phyloP scores from a whole-genome alignment of 495 filamentous ascomycete species.

The Daldinia childiae region DNA sequence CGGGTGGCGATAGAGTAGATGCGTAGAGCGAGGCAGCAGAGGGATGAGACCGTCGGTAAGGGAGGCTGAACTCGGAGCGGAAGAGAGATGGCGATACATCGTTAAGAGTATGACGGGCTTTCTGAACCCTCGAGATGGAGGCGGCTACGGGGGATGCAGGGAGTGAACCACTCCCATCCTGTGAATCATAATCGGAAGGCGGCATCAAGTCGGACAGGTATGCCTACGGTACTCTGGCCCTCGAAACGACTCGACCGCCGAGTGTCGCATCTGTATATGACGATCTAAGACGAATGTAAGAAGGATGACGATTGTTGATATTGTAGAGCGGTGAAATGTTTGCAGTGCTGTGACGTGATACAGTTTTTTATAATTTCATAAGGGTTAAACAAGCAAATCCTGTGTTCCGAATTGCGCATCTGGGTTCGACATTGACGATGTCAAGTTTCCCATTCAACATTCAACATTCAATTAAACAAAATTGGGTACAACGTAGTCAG shows the following conservation, averaged over 20 bases:
- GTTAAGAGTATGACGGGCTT: constrained; percentile 50
- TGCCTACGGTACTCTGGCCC: constrained; percentile 19
- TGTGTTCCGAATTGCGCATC: background rate
- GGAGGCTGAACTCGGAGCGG: constrained; percentile 57
- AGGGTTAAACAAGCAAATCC: background rate
- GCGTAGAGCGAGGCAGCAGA: constrained; percentile 69
- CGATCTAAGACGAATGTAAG: background rate
- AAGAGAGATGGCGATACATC: constrained; percentile 47
- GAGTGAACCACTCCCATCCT: constrained; percentile 48
- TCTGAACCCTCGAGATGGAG: constrained; percentile 49
- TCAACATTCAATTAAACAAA: constrained; percentile 26
- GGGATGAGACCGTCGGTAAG: constrained; percentile 61
- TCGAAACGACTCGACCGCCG: constrained; percentile 21
- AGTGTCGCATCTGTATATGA: constrained; percentile 34
- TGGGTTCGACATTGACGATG: constrained; percentile 9
- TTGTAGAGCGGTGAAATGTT: background rate
- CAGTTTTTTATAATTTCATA: background rate
- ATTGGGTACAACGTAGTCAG: constrained; percentile 16
- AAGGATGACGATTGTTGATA: background rate
- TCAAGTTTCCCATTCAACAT: constrained; percentile 9
- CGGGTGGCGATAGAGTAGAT: constrained; percentile 62
- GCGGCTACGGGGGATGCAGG: constrained; percentile 55
- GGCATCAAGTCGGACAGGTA: constrained; percentile 52
- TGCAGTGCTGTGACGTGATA: background rate
- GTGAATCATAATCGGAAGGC: constrained; percentile 54